Evolutionary conservation across 306 rosid species (phyloP).

Genomic region (Corylus americana): DNA sequence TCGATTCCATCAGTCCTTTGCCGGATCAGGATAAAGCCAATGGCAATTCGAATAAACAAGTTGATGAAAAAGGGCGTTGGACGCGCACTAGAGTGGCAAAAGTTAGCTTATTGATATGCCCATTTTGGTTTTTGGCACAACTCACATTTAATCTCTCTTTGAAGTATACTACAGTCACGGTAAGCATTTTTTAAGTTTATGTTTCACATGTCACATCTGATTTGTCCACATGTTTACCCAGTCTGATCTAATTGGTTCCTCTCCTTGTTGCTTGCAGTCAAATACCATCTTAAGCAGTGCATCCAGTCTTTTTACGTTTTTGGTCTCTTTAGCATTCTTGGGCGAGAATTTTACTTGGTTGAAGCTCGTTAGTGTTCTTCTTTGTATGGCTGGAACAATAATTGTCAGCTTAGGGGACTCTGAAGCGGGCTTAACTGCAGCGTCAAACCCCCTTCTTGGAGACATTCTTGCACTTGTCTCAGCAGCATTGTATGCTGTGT

Average conservation of each 20-base stretch:
- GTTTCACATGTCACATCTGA: slow-evolving; percentile 6
- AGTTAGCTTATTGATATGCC: slow-evolving; percentile 85
- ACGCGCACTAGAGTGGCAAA: slow-evolving; percentile 76
- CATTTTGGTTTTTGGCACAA: slow-evolving; percentile 94
- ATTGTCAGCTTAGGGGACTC: slow-evolving; percentile 94
- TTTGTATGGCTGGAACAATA: slow-evolving; percentile 94
- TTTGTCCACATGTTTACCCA: slow-evolving; percentile 22
- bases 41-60: slow-evolving; percentile 36
- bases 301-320: slow-evolving; percentile 92
- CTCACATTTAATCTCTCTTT: slow-evolving; percentile 85
- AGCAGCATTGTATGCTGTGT: slow-evolving; percentile 78
- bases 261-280: slow-evolving; percentile 63
- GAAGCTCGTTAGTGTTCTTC: slow-evolving; percentile 85
- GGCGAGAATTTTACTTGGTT: slow-evolving; percentile 90
- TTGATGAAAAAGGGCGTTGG: slow-evolving; percentile 91
- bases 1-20: slow-evolving; percentile 19
- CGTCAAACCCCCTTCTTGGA: slow-evolving; percentile 90
- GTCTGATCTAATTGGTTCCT: slow-evolving; percentile 17
- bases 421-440: slow-evolving; percentile 41
- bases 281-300: slow-evolving; percentile 97
- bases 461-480: slow-evolving; percentile 79
- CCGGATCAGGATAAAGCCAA: slow-evolving; percentile 22
- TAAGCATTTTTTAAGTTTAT: slow-evolving; percentile 32
- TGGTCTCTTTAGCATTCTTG: slow-evolving; percentile 87
- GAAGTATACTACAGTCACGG: slow-evolving; percentile 95